phyloP scores from a whole-genome alignment of 805 yeast species.

The Ogataea minuta region DNA sequence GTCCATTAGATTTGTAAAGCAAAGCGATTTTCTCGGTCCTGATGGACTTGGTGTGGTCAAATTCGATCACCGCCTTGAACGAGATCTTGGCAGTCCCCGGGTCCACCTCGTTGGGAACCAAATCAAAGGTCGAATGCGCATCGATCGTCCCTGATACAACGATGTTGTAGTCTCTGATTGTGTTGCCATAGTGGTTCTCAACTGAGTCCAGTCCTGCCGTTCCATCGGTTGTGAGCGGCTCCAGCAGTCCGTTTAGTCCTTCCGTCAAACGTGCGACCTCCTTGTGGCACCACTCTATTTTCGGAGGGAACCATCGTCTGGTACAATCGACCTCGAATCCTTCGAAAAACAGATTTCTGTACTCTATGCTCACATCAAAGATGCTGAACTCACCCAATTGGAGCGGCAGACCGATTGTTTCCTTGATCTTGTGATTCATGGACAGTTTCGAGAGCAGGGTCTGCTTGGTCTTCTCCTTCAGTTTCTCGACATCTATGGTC shows the following conservation, averaged over 20 bases:
- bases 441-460: slow-evolving; percentile 30
- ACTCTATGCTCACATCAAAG: slow-evolving; percentile 33
- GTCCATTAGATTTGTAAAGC: slow-evolving; percentile 28
- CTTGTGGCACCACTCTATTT: slow-evolving; percentile 21
- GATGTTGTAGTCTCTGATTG: slow-evolving; percentile 31
- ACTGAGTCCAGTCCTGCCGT: slow-evolving; percentile 23
- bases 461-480: slow-evolving; percentile 26
- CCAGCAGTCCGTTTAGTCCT: slow-evolving; percentile 31
- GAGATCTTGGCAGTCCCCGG: slow-evolving; percentile 31
- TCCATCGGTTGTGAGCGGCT: slow-evolving; percentile 30
- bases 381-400: slow-evolving; percentile 27
- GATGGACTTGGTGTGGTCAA: slow-evolving; percentile 37
- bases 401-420: slow-evolving; percentile 34
- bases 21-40: slow-evolving; percentile 29
- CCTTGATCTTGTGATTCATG: slow-evolving; percentile 30
- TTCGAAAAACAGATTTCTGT: slow-evolving; percentile 29
- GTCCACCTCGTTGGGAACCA: slow-evolving; percentile 19
- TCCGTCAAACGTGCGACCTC: slow-evolving; percentile 28
- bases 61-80: slow-evolving; percentile 35
- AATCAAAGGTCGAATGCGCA: slow-evolving; percentile 18
- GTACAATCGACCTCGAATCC: slow-evolving; percentile 35
- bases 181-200: slow-evolving; percentile 22
- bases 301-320: slow-evolving; percentile 29
- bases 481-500: slow-evolving; percentile 29
- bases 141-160: slow-evolving; percentile 31